Conservation (phyloP, 441 rosid genomes). For the Croton laevigatus region DNA sequence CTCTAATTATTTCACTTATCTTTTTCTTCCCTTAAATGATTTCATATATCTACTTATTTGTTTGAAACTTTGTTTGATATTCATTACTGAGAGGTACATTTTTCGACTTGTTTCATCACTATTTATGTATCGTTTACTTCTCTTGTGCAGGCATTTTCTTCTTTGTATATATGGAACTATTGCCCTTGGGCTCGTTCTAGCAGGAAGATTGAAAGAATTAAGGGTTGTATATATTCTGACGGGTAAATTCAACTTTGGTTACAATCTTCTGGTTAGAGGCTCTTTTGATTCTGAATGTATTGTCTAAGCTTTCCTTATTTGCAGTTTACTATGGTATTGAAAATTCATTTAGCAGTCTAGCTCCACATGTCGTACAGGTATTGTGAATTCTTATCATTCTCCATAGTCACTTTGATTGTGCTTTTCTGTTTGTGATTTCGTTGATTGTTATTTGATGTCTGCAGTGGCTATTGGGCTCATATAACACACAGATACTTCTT, state of each 20-base stretch:
- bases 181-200: conserved; percentile 73
- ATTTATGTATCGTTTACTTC: conserved; percentile 13
- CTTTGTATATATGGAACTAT: conserved; percentile 75
- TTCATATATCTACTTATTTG: background rate
- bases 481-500: conserved; percentile 74
- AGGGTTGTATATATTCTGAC: conserved; percentile 55
- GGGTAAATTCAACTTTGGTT: conserved; percentile 33
- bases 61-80: conserved; percentile 10
- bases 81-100: background rate
- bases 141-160: conserved; percentile 71
- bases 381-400: background rate
- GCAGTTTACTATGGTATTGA: conserved; percentile 84
- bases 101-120: conserved; percentile 11
- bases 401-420: background rate
- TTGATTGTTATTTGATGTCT: conserved; percentile 21
- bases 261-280: background rate
- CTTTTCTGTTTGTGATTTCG: background rate
- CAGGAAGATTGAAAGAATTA: conserved; percentile 71
- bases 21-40: too few relatives aligned
- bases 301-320: conserved; percentile 18
- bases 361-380: conserved; percentile 73
- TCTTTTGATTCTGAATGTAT: background rate
- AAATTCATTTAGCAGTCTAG: conserved; percentile 60
- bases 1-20: too few relatives aligned
- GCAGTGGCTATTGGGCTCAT: conserved; percentile 83